Evolutionary conservation across 768 basidiomycete genomes (phyloP), one percentile per base, ranked within the genome.

Genomic region (Psilocybe tampanensis): DNA sequence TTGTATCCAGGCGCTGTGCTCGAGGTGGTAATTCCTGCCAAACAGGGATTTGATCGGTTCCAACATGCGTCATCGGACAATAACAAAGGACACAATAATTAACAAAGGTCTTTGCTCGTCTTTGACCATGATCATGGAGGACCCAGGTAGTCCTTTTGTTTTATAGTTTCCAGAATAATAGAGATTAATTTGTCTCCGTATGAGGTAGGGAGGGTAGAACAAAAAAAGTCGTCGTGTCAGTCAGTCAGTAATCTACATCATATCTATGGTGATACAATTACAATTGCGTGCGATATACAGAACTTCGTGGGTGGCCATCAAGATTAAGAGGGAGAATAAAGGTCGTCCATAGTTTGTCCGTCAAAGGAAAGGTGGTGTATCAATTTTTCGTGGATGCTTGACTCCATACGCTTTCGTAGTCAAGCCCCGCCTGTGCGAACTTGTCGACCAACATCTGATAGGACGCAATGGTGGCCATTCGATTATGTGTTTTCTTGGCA

Each of bases 371-470:
- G n/a, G n/a, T n/a, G n/a, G n/a, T 19, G n/a, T 36, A 3, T 24
- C 53, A 52, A 15, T 58, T 55, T 23, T 59, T 60, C 33, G 64
- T 64, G 5, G 63, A 58, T 22, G 65, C 54, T 23, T 66, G 66
- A 53, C 65, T 67, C 71, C 68, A 72, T 9, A 68, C 57, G 8
- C 60, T 55, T 45, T 72, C 71, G 50, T 70, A 72, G 41, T 72
- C 69, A 23, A 72, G 59, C 8, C 69, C 71, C 53, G 65, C 66
- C 43, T 54, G 60, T 11, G 68, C 65, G 54, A 70, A 72, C 34
- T 61, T 59, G 32, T 62, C 60, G 8, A 70, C 67, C 58, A 70
- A 66, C 12, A 60, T 56, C 21, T 64, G 66, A 48, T 72, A 72
- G 0, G 63, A 48, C 39, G 62, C 62, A 11, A 63, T 48, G 22